These are phyloP conservation scores for Paramecium primaurelia DNA, from an alignment of 73 alveolate genomes.

Conservation along the genomic window DNA sequence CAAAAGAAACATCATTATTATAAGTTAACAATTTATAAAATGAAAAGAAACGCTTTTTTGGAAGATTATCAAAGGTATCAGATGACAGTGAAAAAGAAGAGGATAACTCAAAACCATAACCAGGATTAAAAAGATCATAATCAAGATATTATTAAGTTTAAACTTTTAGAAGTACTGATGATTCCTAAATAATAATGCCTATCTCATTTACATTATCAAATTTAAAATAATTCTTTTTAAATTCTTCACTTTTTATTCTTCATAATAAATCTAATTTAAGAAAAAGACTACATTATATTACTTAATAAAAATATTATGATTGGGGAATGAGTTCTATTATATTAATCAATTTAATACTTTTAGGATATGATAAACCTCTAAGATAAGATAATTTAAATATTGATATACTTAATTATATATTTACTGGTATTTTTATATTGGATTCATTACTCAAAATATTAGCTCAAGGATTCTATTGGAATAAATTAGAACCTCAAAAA, in stretches of 20 bases:
- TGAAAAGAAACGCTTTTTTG: background rate
- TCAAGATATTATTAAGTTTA: background rate
- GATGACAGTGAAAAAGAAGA: background rate
- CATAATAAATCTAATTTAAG: background rate
- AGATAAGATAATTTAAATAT: background rate
- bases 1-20: background rate
- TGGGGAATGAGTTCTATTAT: background rate
- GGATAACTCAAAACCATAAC: background rate
- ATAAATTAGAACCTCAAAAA: background rate
- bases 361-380: constrained; percentile 5
- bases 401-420: background rate
- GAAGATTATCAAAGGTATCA: background rate
- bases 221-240: background rate
- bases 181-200: background rate
- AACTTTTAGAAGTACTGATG: background rate
- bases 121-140: background rate
- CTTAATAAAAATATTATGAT: background rate
- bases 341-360: background rate
- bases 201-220: background rate
- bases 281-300: background rate
- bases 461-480: background rate
- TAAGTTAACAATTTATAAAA: background rate
- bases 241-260: background rate
- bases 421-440: background rate
- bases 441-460: background rate